Percentiles rank a stretch among this genome's conserved stretches.
Conservation (phyloP, 2,329 filamentous ascomycete genomes). For the Massarina eburnea region DNA sequence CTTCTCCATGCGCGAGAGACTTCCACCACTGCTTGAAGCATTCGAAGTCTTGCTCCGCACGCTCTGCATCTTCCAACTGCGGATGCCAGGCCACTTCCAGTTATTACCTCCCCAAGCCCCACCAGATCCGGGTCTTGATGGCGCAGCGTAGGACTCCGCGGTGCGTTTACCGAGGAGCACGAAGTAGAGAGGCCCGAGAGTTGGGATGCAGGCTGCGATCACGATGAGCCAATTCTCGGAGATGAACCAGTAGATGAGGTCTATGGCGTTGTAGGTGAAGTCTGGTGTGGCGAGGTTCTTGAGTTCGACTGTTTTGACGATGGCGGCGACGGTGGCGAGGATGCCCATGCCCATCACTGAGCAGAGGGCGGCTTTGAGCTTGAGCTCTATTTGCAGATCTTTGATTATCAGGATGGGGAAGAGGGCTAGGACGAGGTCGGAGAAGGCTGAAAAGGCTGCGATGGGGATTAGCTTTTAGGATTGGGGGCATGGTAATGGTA, state of each 20-base stretch:
- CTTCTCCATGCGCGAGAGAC: too few relatives aligned
- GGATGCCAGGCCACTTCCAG: too few relatives aligned
- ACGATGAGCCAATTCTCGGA: not conserved
- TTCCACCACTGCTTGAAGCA: too few relatives aligned
- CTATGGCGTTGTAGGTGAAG: not conserved
- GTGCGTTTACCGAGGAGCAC: not conserved
- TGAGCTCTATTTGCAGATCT: not conserved
- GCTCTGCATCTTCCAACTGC: too few relatives aligned
- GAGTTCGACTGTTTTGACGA: not conserved
- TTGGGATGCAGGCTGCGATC: not conserved
- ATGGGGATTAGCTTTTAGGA: too few relatives aligned
- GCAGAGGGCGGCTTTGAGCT: not conserved
- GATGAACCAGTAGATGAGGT: not conserved
- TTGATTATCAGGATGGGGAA: not conserved
- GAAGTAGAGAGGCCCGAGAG: not conserved
- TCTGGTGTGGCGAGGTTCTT: not conserved
- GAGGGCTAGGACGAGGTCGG: not conserved
- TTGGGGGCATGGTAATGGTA: too few relatives aligned
- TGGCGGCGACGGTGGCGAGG: not conserved
- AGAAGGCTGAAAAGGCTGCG: not conserved
- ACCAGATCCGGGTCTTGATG: too few relatives aligned
- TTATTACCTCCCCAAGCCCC: too few relatives aligned
- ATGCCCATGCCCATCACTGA: not conserved
- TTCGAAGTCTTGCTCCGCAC: too few relatives aligned
- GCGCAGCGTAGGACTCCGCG: not conserved